These are phyloP conservation scores for Inga laurina DNA, from an alignment of 306 rosid genomes.

Conservation along the genomic window DNA sequence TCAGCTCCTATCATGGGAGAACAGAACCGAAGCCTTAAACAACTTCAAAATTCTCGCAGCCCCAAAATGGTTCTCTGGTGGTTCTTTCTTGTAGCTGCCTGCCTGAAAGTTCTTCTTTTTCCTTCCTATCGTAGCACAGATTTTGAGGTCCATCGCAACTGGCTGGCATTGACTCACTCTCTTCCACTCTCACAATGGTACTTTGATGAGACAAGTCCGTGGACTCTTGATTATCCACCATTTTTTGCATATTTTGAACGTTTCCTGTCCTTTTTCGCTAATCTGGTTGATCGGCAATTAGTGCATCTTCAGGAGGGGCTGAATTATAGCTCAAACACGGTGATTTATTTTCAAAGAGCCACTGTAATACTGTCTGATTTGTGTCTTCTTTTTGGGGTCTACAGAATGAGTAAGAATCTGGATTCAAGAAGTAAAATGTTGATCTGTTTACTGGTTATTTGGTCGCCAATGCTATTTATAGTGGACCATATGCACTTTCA, in stretches of 20 bases:
- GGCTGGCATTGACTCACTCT: slow-evolving; percentile 86
- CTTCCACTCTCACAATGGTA: slow-evolving; percentile 90
- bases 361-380: slow-evolving; percentile 72
- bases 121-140: slow-evolving; percentile 87
- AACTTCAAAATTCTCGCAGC: slow-evolving; percentile 8
- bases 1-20: slow-evolving; percentile 36
- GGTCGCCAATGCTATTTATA: slow-evolving; percentile 90
- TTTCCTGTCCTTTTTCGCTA: slow-evolving; percentile 62
- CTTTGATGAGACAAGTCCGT: slow-evolving; percentile 77
- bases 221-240: slow-evolving; percentile 95
- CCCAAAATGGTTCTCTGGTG: slow-evolving; percentile 48
- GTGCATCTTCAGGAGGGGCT: slow-evolving; percentile 73
- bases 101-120: slow-evolving; percentile 74
- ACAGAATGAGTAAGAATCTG: slow-evolving; percentile 51
- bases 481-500: slow-evolving; percentile 94
- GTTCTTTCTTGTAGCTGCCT: slow-evolving; percentile 63
- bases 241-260: slow-evolving; percentile 80
- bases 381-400: slow-evolving; percentile 69
- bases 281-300: slow-evolving; percentile 66
- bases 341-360: slow-evolving; percentile 66
- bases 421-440: slow-evolving; percentile 55
- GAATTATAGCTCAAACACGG: slow-evolving; percentile 54
- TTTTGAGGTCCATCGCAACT: slow-evolving; percentile 88
- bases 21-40: slow-evolving; percentile 35
- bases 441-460: slow-evolving; percentile 69